Percentiles rank a stretch among this genome's conserved stretches.
Conservation (phyloP, 345 rosid genomes). For the Ricinus communis region DNA sequence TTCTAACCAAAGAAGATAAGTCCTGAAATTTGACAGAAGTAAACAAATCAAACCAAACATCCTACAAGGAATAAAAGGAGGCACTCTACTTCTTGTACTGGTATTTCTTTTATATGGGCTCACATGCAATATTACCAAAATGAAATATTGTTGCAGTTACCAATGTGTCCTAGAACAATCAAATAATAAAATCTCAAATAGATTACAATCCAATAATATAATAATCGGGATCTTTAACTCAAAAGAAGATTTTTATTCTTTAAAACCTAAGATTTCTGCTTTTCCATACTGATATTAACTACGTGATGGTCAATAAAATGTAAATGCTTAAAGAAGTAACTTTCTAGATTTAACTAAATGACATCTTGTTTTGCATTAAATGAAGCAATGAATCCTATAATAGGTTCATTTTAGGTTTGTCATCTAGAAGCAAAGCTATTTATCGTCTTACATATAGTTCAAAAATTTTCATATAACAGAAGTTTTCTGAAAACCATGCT, state of each 20-base stretch:
- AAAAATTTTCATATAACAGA: neutral
- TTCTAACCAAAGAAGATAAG: slow-evolving; percentile 49
- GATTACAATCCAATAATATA: neutral
- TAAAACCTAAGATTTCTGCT: neutral
- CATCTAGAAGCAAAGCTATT: neutral
- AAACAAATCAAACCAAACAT: neutral
- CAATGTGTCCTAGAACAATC: neutral
- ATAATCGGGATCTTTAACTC: neutral
- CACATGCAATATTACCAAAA: neutral
- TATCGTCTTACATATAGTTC: neutral
- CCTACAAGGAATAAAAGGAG: neutral
- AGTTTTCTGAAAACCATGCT: neutral
- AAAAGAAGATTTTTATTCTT: neutral
- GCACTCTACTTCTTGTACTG: neutral
- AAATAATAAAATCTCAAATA: neutral
- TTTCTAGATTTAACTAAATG: no score
- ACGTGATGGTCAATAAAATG: neutral
- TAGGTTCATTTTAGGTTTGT: neutral
- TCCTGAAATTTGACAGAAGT: slow-evolving; percentile 52
- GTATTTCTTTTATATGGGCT: neutral
- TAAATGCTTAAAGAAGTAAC: neutral
- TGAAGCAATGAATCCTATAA: neutral
- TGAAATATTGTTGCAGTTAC: neutral
- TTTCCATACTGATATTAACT: neutral
- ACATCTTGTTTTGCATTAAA: neutral